Evolutionary conservation across 2,329 filamentous ascomycete genomes (phyloP).

Genomic region (Thelonectria olida): DNA sequence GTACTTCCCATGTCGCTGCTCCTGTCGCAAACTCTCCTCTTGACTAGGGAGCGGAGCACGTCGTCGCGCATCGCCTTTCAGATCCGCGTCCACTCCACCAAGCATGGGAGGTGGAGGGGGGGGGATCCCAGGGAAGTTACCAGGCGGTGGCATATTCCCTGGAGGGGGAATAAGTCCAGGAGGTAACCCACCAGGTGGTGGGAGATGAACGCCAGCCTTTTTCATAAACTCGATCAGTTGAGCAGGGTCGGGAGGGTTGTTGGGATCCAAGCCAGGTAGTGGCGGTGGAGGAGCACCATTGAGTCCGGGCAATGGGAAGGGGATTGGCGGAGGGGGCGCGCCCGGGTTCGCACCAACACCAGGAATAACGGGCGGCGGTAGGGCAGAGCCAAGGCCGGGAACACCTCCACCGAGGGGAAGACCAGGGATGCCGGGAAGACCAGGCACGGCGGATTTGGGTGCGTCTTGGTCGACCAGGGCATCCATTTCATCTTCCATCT

Average conservation of each 20-base stretch:
- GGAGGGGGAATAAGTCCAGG: conserved; percentile 56
- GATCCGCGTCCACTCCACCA: conserved; percentile 43
- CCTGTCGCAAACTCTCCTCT: conserved; percentile 80
- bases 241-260: conserved; percentile 68
- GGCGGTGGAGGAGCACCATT: conserved; percentile 59
- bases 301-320: conserved; percentile 61
- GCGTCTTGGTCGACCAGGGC: conserved; percentile 90
- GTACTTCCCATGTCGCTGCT: conserved; percentile 74
- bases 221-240: conserved; percentile 72
- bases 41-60: conserved; percentile 83
- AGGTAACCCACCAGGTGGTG: conserved; percentile 58
- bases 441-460: conserved; percentile 54
- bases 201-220: conserved; percentile 70
- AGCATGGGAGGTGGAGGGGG: conserved; percentile 52
- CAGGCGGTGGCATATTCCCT: conserved; percentile 46
- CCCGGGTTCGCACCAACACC: conserved; percentile 57
- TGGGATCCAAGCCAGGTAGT: conserved; percentile 65
- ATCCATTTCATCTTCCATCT: conserved; percentile 92
- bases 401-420: conserved; percentile 56
- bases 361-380: conserved; percentile 57
- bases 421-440: conserved; percentile 67
- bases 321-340: conserved; percentile 59
- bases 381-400: conserved; percentile 54
- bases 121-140: conserved; percentile 43
- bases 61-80: conserved; percentile 49